Conservation (phyloP, 768 basidiomycete genomes). For the Polyporus arcularius region DNA sequence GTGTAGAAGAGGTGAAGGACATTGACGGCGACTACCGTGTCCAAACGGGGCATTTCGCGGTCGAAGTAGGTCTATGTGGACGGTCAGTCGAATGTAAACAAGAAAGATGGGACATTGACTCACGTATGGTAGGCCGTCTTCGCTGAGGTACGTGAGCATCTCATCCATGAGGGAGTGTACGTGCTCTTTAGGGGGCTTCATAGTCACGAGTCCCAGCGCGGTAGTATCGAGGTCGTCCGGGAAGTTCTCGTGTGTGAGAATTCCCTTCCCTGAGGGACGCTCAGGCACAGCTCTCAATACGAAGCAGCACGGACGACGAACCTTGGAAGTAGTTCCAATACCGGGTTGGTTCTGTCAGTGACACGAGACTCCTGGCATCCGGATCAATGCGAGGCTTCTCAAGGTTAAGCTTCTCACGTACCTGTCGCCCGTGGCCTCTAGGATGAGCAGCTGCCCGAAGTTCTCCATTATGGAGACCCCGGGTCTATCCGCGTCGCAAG, state of each 20-base stretch:
- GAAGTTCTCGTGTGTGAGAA: slow-evolving; percentile 30
- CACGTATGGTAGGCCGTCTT: slow-evolving; percentile 52
- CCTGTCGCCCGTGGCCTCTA: slow-evolving; percentile 51
- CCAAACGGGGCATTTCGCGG: slow-evolving; percentile 45
- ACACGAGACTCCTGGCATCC: slow-evolving; percentile 41
- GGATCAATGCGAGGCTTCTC: background rate
- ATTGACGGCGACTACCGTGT: slow-evolving; percentile 52
- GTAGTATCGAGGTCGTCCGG: slow-evolving; percentile 57
- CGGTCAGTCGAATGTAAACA: background rate
- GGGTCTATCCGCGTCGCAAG: slow-evolving; percentile 42
- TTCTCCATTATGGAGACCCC: slow-evolving; percentile 48
- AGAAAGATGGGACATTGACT: background rate
- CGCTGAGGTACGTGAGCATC: slow-evolving; percentile 47
- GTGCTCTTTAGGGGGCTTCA: slow-evolving; percentile 28
- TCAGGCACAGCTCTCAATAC: background rate
- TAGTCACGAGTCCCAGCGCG: slow-evolving; percentile 48
- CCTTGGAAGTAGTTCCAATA: slow-evolving; percentile 57
- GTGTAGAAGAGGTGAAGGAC: slow-evolving; percentile 46
- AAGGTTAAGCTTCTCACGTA: slow-evolving; percentile 24
- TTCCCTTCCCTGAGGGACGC: slow-evolving; percentile 35
- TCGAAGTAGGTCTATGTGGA: slow-evolving; percentile 47
- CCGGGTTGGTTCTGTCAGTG: slow-evolving; percentile 39
- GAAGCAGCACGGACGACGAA: background rate
- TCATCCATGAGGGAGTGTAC: slow-evolving; percentile 49
- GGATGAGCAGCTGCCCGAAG: slow-evolving; percentile 56